Conservation (phyloP, 2,329 filamentous ascomycete species). For the Exophiala calicioides region DNA sequence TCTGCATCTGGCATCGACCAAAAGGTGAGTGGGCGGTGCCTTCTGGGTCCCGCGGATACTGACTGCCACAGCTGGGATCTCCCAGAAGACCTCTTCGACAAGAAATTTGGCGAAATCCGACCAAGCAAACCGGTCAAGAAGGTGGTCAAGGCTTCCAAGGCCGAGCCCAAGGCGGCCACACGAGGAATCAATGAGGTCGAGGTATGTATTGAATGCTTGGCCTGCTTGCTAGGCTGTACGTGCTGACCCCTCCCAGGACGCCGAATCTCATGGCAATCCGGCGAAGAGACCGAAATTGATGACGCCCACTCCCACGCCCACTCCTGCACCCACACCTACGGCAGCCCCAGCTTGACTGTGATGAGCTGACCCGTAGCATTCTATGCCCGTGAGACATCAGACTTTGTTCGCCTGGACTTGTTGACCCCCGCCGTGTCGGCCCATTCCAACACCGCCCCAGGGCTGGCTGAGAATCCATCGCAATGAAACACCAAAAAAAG, state of each 20-base stretch:
- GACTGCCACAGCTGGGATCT: constrained; percentile 68
- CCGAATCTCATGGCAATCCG: constrained; percentile 15
- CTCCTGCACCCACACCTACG: constrained; percentile 21
- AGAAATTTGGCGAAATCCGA: constrained; percentile 68
- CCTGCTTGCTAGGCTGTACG: too few species aligned
- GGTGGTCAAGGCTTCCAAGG: constrained; percentile 22
- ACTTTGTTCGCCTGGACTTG: neutral
- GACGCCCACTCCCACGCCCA: constrained; percentile 17
- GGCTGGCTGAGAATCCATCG: neutral
- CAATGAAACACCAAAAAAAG: constrained; percentile 27
- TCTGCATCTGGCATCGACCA: constrained; percentile 77
- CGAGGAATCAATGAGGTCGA: constrained; percentile 26
- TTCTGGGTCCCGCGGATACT: constrained; percentile 12
- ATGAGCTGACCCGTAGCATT: constrained; percentile 8
- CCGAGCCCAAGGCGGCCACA: constrained; percentile 15
- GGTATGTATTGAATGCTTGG: neutral
- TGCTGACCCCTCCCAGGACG: constrained; percentile 12
- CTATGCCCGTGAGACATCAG: constrained; percentile 1
- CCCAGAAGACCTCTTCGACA: constrained; percentile 80
- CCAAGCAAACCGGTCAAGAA: constrained; percentile 62
- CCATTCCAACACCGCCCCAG: constrained; percentile 4
- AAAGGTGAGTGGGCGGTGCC: constrained; percentile 86
- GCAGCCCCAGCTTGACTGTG: constrained; percentile 19
- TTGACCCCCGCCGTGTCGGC: neutral
- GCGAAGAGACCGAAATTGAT: constrained; percentile 24